phyloP scores from a whole-genome alignment of 306 rosid genomes.

The Delonix regia region DNA sequence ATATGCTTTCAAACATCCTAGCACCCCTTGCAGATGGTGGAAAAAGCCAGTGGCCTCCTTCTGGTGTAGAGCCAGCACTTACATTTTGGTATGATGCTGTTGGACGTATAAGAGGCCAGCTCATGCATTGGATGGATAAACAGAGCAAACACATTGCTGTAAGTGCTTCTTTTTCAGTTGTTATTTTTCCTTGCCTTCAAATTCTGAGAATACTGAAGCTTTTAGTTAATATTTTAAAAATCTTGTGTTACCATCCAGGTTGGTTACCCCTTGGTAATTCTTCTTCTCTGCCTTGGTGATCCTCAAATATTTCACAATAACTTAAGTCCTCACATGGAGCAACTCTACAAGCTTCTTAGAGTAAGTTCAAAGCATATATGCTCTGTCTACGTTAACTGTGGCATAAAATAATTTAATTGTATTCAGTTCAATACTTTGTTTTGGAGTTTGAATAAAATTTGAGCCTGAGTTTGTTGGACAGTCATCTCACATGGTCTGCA shows the following conservation, averaged over 20 bases:
- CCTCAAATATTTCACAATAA: constrained; percentile 80
- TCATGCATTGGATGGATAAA: constrained; percentile 95
- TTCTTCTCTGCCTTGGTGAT: constrained; percentile 98
- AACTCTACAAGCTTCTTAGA: constrained; percentile 93
- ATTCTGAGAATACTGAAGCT: constrained; percentile 5
- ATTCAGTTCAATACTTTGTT: neutral
- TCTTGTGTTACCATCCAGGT: constrained; percentile 50
- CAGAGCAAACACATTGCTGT: constrained; percentile 98
- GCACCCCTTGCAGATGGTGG: constrained; percentile 99
- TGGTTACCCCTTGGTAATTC: constrained; percentile 96
- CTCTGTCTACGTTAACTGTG: constrained; percentile 21
- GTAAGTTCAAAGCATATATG: constrained; percentile 53
- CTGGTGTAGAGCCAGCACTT: constrained; percentile 95
- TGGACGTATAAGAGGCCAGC: constrained; percentile 86
- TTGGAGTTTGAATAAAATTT: constrained; percentile 24
- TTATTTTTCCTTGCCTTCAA: constrained; percentile 27
- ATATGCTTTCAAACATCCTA: constrained; percentile 93
- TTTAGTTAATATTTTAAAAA: constrained; percentile 14
- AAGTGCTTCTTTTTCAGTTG: constrained; percentile 29
- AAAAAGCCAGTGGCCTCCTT: constrained; percentile 98
- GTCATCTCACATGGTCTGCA: constrained; percentile 5
- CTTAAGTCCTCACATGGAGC: constrained; percentile 97
- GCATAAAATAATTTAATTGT: neutral
- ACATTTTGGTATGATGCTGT: constrained; percentile 97
- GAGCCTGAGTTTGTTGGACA: constrained; percentile 9